A percentile compares a stretch with the other conserved stretches of the same genome.
phyloP scores from a whole-genome alignment of 2,329 filamentous ascomycete species.

The Plectosphaerella sp. region DNA sequence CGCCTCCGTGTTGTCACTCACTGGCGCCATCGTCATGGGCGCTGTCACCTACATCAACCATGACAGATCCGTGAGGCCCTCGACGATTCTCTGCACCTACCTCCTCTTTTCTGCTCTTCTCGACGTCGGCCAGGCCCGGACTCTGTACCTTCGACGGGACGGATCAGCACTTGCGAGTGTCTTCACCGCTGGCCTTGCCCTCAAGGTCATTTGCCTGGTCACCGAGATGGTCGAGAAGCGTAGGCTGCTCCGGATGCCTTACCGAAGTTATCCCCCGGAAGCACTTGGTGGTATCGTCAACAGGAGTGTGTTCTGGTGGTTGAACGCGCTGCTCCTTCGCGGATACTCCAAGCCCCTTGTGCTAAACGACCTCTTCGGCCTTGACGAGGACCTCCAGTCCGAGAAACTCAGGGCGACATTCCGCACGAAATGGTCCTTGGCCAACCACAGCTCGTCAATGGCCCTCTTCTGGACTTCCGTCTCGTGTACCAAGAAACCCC shows the following conservation, averaged over 20 bases:
- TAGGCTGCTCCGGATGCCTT: conserved; percentile 6
- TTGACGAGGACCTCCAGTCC: conserved; percentile 21
- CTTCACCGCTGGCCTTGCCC: conserved; percentile 17
- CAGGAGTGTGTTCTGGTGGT: conserved; percentile 30
- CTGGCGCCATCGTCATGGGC: conserved; percentile 22
- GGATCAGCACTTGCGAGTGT: conserved; percentile 18
- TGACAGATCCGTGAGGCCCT: conserved; percentile 23
- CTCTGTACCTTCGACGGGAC: conserved; percentile 24
- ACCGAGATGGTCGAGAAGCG: conserved; percentile 27
- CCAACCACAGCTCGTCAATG: conserved; percentile 12
- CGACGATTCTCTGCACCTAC: conserved; percentile 23
- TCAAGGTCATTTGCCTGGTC: conserved; percentile 21
- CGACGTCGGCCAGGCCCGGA: conserved; percentile 25
- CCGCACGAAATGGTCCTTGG: conserved; percentile 15
- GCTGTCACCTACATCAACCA: conserved; percentile 31
- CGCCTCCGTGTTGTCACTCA: conserved; percentile 17
- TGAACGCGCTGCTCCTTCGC: conserved; percentile 22
- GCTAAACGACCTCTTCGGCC: conserved; percentile 14
- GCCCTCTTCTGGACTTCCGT: conserved; percentile 18
- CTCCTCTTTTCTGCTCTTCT: conserved; percentile 25
- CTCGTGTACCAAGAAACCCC: conserved; percentile 20
- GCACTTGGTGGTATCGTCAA: conserved; percentile 25
- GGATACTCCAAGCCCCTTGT: conserved; percentile 10
- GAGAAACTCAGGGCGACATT: conserved; percentile 19
- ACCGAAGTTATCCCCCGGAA: conserved; percentile 15